Base-by-base conservation (phyloP, 2,329 filamentous ascomycete species). In the Aspergillus luchuensis region DNA sequence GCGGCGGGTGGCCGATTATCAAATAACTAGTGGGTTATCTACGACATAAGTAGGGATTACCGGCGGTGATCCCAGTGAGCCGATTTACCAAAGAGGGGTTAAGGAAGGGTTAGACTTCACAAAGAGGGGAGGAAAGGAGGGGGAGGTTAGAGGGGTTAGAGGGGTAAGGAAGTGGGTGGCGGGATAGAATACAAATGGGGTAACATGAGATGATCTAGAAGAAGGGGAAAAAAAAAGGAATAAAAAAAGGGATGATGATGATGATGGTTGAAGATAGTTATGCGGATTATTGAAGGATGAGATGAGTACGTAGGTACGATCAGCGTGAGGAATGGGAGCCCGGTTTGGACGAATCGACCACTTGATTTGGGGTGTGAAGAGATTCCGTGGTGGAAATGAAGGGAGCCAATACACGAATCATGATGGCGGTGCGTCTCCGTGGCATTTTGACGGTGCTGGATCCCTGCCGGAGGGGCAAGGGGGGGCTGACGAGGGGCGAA, bases 391-490 rank as follows among this genome's bases (percentile, higher is more conserved):
- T 68, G 66, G 66, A 67, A 67, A 68, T 67, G 63, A 66, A 66
- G 62, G 65, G 62, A 64, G 52, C 43, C 36, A 53, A 50, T 52
- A 62, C 63, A 66, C 63, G 64, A 67, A 67, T 66, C 63, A 64
- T 53, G 61, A 57, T 45, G 53, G 28, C 43, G 39, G 55, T 50
- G 15, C 43, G 49, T 43, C 50, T 65, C 61, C 61, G 65, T 67
- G 65, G 66, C 63, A 66, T 64, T 64, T 61, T n/a, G 59, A 62
- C 47, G 58, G 48, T 41, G 56, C 47, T 39, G 50, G 47, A 66
- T 66, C 64, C 64, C 63, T 64, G 63, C 65, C 66, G 58, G 66
- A 68, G 66, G 66, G 66, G 66, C 65, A 67, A 62, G 60, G 62
- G 60, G 60, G 61, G 58, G 23, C 53, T 63, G 62, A 64, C 59